Evolutionary conservation across 352 stramenopile species (phyloP).

Genomic region (Phytophthora uliginosa): DNA sequence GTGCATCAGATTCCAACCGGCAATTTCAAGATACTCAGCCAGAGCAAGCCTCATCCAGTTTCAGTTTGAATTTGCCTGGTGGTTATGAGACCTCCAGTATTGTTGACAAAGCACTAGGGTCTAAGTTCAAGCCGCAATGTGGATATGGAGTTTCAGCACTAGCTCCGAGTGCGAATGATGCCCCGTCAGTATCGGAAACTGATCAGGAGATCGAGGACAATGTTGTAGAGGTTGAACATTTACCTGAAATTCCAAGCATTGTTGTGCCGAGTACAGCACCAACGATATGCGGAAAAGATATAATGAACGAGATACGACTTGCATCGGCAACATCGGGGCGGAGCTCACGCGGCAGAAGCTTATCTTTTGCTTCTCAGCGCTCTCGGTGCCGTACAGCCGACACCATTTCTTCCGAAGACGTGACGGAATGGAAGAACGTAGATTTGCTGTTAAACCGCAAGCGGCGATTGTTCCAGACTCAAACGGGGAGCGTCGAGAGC

Average conservation of each 20-base stretch:
- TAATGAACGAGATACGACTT: neutral
- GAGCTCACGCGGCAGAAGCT: neutral
- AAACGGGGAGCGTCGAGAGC: conserved; percentile 51
- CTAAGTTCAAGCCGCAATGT: neutral
- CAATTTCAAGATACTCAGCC: neutral
- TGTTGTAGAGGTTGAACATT: conserved; percentile 12
- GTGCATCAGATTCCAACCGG: neutral
- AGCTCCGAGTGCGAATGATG: neutral
- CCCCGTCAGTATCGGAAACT: neutral
- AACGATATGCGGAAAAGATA: neutral
- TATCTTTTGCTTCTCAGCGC: conserved; percentile 3
- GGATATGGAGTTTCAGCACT: neutral
- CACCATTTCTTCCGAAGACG: conserved; percentile 44
- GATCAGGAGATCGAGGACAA: neutral
- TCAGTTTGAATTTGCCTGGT: neutral
- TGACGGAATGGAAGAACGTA: conserved; percentile 72
- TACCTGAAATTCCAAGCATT: conserved; percentile 32
- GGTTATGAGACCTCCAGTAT: neutral
- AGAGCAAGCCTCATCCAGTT: neutral
- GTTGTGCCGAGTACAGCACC: conserved; percentile 1
- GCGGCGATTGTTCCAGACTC: conserved; percentile 47
- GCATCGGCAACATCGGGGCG: conserved; percentile 1
- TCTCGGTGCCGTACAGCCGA: conserved; percentile 22
- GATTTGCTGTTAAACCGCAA: conserved; percentile 67
- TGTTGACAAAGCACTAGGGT: neutral